Evolutionary conservation across 2,329 filamentous ascomycete species (phyloP).

Genomic region (Talaromyces sp.): DNA sequence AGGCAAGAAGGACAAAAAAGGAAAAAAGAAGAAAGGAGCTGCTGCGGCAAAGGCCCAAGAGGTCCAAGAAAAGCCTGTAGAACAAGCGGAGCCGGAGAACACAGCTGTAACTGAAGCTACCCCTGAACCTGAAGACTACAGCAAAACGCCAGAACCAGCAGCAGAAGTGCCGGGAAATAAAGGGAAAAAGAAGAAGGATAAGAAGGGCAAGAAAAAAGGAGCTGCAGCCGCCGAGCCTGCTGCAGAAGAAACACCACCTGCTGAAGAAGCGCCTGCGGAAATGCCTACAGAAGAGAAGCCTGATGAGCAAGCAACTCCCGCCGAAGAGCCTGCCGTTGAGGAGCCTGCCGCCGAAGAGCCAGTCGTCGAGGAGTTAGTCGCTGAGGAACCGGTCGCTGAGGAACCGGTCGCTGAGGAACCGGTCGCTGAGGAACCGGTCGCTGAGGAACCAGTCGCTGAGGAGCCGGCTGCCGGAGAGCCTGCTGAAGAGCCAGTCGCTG

Average conservation of each 20-base stretch:
- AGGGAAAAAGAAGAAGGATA: slow-evolving; percentile 4
- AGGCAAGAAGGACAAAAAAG: background rate
- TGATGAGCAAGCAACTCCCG: background rate
- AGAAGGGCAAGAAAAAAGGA: slow-evolving; percentile 3
- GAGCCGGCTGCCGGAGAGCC: slow-evolving; percentile 14
- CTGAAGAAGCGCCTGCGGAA: slow-evolving; percentile 15
- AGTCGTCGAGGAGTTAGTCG: slow-evolving; percentile 13
- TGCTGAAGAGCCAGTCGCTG: slow-evolving; percentile 13
- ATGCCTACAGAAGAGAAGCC: background rate
- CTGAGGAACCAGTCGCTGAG: slow-evolving; percentile 12
- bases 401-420: slow-evolving; percentile 15
- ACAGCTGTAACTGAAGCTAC: background rate
- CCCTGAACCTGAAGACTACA: background rate
- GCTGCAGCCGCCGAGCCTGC: slow-evolving; percentile 2
- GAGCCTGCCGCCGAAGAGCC: background rate
- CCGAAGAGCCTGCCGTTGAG: background rate
- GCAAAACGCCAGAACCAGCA: background rate
- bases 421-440: slow-evolving; percentile 9
- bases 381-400: slow-evolving; percentile 10
- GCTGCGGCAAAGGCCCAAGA: background rate
- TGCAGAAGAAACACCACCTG: slow-evolving; percentile 9
- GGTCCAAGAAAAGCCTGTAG: background rate
- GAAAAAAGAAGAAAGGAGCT: background rate
- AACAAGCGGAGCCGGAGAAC: background rate
- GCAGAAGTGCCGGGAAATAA: background rate